These are phyloP conservation scores for Podospora sp. DNA, from an alignment of 495 filamentous ascomycete species.

Conservation along the genomic window DNA sequence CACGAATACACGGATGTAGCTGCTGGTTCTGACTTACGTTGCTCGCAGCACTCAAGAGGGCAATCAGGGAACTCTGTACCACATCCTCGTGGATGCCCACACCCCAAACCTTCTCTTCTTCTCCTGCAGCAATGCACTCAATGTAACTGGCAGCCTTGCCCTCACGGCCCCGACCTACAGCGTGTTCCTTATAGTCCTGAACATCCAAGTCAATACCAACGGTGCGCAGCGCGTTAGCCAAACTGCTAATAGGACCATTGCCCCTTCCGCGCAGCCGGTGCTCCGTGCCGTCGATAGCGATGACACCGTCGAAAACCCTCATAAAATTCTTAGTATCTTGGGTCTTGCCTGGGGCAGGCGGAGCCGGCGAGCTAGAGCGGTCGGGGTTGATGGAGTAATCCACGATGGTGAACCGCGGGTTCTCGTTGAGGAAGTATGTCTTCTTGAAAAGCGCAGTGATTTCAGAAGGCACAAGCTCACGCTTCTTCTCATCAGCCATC, in stretches of 20 bases:
- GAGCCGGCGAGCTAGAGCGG: constrained; percentile 74
- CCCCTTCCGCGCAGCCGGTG: constrained; percentile 78
- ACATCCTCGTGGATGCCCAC: constrained; percentile 95
- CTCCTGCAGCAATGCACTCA: constrained; percentile 77
- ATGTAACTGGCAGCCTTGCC: constrained; percentile 94
- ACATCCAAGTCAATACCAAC: constrained; percentile 93
- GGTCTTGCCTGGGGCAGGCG: constrained; percentile 66
- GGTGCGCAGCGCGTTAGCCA: constrained; percentile 77
- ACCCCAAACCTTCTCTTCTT: constrained; percentile 81
- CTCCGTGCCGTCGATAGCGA: constrained; percentile 80
- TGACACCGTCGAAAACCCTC: constrained; percentile 83
- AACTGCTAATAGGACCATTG: constrained; percentile 85
- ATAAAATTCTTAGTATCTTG: constrained; percentile 75
- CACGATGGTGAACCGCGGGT: constrained; percentile 82
- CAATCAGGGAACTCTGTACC: constrained; percentile 88
- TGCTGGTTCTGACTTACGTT: constrained; percentile 63
- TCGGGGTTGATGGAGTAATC: constrained; percentile 93
- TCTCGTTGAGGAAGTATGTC: constrained; percentile 79
- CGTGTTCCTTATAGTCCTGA: constrained; percentile 94
- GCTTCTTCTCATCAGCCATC: constrained; percentile 70
- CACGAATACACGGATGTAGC: background rate
- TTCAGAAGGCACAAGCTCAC: constrained; percentile 81
- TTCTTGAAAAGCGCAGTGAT: constrained; percentile 84
- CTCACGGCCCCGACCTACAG: constrained; percentile 75
- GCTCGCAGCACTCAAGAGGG: constrained; percentile 83